Evolutionary conservation across 1,284 basidiomycete genomes (phyloP), one percentile per base, ranked within the genome.

Genomic region (Lentinula novae-zelandiae): DNA sequence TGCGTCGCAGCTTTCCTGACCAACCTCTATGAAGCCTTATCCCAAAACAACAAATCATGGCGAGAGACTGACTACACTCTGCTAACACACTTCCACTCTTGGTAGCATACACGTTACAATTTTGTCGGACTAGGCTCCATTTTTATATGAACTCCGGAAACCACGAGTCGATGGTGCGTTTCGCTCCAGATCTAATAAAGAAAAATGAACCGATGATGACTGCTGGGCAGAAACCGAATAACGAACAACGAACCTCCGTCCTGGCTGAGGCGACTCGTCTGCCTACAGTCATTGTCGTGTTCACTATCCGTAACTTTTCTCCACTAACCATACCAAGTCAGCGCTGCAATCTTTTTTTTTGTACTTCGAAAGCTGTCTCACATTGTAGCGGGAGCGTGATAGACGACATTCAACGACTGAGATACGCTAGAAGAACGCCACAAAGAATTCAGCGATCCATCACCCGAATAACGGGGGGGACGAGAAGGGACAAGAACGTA

Each of bases 321-420:
- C 58, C 62, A 9, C 62, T 63, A 36, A n/a, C 44, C n/a, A 53
- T 5, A n/a, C 27, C 33, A n/a, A n/a, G 15, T 53, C 27, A 54
- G 51, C 10, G 15, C 34, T 3, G 15, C 10, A 10, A 13, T n/a
- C 5, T 38, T 34, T 31, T n/a, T 2, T 38, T 34, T 31, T 20
- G 34, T 7, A 34, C 7, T n/a, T 5, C 8, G 8, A 27, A 17
- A 17, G 31, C 8, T 20, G 61, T 76, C 62, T 60, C 27, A 79
- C 78, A 67, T 57, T 5, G 67, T 50, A 3, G 78, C 77, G 7
- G 78, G 77, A 22, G 74, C 70, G 42, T 80, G 78, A 57, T 74
- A 80, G 0, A 74, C 64, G 2, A 79, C 67, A 42, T 72, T 68
- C 60, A 80, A 66, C 5, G 78, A 70, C 61, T 76, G 76, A 0